Conservation (phyloP, 805 yeast genomes). For the Candida michaelii region DNA sequence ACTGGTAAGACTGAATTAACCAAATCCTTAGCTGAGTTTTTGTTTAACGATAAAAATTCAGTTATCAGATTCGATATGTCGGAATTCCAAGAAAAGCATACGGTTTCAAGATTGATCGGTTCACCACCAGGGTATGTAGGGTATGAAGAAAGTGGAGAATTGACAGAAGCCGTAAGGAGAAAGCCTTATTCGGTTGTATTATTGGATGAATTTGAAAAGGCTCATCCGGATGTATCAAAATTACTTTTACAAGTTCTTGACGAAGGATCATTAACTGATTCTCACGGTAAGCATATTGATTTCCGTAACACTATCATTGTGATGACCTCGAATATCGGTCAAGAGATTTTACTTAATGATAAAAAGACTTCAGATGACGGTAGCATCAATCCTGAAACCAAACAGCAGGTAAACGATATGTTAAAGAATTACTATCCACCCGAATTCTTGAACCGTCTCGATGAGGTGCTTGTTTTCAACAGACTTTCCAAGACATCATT, state of each 20-base stretch:
- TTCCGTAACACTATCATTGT: conserved; percentile 93
- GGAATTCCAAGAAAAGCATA: conserved; percentile 93
- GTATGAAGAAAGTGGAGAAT: conserved; percentile 92
- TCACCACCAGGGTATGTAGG: conserved; percentile 99
- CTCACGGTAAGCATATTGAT: conserved; percentile 92
- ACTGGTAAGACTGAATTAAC: conserved; percentile 97
- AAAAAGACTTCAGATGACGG: conserved; percentile 59
- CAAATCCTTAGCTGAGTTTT: conserved; percentile 85
- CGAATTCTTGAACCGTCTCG: conserved; percentile 91
- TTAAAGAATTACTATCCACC: conserved; percentile 84
- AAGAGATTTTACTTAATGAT: conserved; percentile 77
- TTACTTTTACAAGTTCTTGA: conserved; percentile 87
- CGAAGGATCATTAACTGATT: conserved; percentile 92
- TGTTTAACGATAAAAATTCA: conserved; percentile 85
- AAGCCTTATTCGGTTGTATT: conserved; percentile 91
- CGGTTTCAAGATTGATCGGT: conserved; percentile 88
- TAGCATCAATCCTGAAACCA: conserved; percentile 52
- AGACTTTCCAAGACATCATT: conserved; percentile 77
- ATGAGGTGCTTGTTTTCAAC: conserved; percentile 91
- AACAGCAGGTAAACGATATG: conserved; percentile 59
- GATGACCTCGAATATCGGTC: conserved; percentile 97
- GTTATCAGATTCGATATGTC: conserved; percentile 96
- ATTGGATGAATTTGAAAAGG: conserved; percentile 96
- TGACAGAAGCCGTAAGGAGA: conserved; percentile 93
- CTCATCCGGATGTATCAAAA: conserved; percentile 94